phyloP scores from a whole-genome alignment of 768 basidiomycete species.

The Candolleomyces efflorescens region DNA sequence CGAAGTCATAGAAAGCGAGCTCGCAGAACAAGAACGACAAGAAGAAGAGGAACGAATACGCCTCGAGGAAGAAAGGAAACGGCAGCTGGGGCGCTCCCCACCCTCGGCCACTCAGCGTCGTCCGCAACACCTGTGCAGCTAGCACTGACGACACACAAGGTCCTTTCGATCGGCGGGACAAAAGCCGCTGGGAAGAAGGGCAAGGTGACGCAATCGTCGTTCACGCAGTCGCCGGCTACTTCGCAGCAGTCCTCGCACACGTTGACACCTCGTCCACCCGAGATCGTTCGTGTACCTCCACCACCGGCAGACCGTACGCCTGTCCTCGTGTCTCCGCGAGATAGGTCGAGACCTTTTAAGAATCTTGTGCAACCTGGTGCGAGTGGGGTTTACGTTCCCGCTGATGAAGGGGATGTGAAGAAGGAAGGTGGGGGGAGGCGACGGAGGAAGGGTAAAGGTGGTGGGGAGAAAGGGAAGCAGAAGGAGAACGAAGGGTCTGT shows the following conservation, averaged over 20 bases:
- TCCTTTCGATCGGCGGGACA: background rate
- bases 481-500: background rate
- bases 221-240: background rate
- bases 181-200: background rate
- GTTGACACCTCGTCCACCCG: background rate
- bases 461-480: background rate
- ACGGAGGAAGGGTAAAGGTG: background rate
- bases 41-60: background rate
- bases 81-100: background rate
- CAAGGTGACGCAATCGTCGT: background rate
- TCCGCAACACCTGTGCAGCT: background rate
- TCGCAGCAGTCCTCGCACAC: background rate
- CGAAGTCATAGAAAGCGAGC: background rate
- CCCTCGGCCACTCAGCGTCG: background rate
- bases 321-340: background rate
- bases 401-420: background rate
- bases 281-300: background rate
- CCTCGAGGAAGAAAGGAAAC: background rate
- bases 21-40: background rate
- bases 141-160: background rate
- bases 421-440: background rate
- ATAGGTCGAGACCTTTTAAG: background rate
- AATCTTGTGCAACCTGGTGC: background rate
- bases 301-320: background rate
- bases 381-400: background rate